Base-by-base conservation (phyloP, 75 land plant genomes). In the Gnetum montanum region DNA sequence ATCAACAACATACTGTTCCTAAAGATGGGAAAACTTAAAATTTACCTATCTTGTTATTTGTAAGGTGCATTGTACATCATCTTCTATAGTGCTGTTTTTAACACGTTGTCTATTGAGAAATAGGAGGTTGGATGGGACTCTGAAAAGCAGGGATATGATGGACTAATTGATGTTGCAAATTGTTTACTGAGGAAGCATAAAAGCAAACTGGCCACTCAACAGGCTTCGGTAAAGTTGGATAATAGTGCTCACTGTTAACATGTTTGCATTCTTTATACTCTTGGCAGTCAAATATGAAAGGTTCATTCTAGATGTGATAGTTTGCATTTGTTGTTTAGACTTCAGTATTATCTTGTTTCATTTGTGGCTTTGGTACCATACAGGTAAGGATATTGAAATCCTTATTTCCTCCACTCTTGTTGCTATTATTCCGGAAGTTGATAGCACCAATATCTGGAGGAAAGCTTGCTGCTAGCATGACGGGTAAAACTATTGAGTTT, bases 121-220 rank as follows among this genome's bases (percentile, higher is more conserved):
- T 77, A 93, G 98, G 95, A 88, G 60, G 94, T 75, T 23, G 84
- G 87, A 34, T 88, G 90, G 94, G 84, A 93, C 75, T 85, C 98
- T 0, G 61, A 74, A 49, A 93, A 82, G 58, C 84, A 81, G 54
- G 98, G 98, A 36, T 93, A 93, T 55, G 90, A 82, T 71, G 98
- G 98, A 38, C 45, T 93, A 34, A 88, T 93, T 44, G 95, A 93
- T 57, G 70, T 88, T 25, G 85, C 72, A 3, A 78, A 80, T 36
- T 71, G 60, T 0, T 74, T 88, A 10, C 67, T 81, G 67, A 59
- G 64, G 63, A 80, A 76, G 49, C 61, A 81, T 57, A 72, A 56
- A 49, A 60, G 45, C 62, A 66, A 68, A 53, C 19, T 60, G 12
- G 82, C 78, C 22, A 69, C 79, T 22, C 72, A 68, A 60, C 70